Percentiles rank a stretch among this genome's conserved stretches.
Conservation (phyloP, 2,329 filamentous ascomycete species). For the Thielaviopsis euricoi region DNA sequence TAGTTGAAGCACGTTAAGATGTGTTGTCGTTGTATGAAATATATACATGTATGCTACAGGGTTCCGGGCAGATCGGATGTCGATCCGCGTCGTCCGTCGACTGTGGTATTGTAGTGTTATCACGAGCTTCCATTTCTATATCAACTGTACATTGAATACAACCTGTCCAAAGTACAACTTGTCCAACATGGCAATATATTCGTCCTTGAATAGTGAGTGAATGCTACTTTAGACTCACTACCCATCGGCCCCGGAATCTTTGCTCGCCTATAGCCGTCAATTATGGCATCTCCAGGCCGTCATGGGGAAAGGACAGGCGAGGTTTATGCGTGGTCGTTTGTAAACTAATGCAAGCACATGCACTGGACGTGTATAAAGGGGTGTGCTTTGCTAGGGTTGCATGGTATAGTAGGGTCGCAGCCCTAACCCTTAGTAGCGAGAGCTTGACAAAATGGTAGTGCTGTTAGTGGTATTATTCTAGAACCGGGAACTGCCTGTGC, state of each 20-base stretch:
- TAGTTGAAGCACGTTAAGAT: neutral
- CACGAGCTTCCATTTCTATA: neutral
- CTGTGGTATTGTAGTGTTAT: neutral
- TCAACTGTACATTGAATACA: no score
- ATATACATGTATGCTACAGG: neutral
- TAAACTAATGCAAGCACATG: neutral
- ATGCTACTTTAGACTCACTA: neutral
- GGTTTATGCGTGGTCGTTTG: neutral
- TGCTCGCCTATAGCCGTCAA: neutral
- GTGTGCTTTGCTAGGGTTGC: neutral
- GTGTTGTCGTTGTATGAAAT: neutral
- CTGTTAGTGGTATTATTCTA: no score
- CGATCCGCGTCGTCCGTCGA: neutral
- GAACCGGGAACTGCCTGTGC: neutral
- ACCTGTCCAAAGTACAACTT: neutral
- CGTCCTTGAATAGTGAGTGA: neutral
- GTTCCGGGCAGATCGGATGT: neutral
- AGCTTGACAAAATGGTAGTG: no score
- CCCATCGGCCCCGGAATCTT: neutral
- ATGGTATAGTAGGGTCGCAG: no score
- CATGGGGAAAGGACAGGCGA: slow-evolving; percentile 1
- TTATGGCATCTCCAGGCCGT: neutral
- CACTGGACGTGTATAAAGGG: neutral
- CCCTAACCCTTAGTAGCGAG: neutral
- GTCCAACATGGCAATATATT: neutral